Evolutionary conservation across 768 basidiomycete genomes (phyloP), one percentile per base, ranked within the genome.

Genomic region (Collybia sp.): DNA sequence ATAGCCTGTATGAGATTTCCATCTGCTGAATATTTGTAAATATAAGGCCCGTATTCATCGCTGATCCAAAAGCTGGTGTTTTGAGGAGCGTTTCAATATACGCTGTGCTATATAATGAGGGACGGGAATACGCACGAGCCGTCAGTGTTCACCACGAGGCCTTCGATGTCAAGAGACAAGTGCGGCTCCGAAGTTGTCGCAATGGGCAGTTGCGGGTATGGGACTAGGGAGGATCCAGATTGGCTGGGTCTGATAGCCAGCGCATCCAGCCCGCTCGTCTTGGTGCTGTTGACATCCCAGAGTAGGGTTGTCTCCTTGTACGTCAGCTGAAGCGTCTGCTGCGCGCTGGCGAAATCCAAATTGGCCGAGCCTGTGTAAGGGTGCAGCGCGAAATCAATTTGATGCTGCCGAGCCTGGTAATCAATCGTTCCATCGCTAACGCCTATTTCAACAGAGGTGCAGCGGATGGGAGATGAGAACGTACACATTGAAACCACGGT

Each of bases 41-140:
- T 78, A 53, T 80, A 80, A 2, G 80, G 80, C 1, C 82, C 83
- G 51, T 85, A 85, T 62, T 85, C 83, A 56, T 85, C 84, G 53
- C 78, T 79, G 25, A 77, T 67, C 81, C 79, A 84, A 61, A 72
- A 80, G 0, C 79, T 81, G 12, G 25, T 8, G 25, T 25, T 25
- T 25, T 8, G 4, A 8, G 25, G 25, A 3, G 8, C 8, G 25
- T 25, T 25, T 25, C 25, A 25, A 25, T 8, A 25, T 3, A 25
- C 8, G 25, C 8, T 25, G n/a, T n/a, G n/a, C n/a, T n/a, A n/a
- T n/a, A 25, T 25, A 8, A 25, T 3, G 25, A 25, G 25, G 25
- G 25, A 25, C 8, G 8, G 8, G 8, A 8, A 25, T 2, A 61
- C 75, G 45, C 47, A 80, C 77, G 72, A 75, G 53, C 83, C 83